Percentiles rank a stretch among this genome's conserved stretches.
These are phyloP conservation scores for Calonectria naviculata DNA, from an alignment of 2,329 filamentous ascomycete species.

Conservation along the genomic window DNA sequence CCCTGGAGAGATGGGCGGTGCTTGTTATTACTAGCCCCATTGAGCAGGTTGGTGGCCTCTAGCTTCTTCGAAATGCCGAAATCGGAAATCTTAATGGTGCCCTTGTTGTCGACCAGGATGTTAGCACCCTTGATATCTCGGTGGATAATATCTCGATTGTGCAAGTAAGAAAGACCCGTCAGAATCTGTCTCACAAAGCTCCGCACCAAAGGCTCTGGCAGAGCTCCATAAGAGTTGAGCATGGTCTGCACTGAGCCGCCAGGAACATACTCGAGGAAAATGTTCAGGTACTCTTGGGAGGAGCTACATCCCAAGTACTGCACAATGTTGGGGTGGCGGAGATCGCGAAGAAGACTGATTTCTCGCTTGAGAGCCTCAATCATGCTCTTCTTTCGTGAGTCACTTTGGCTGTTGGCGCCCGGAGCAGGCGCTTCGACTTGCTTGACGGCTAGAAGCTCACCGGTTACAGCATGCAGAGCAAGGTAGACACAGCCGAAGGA, in stretches of 20 bases:
- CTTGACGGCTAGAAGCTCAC: conserved; percentile 97
- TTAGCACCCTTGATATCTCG: conserved; percentile 99
- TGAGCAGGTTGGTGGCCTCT: conserved; percentile 87
- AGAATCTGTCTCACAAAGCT: conserved; percentile 98
- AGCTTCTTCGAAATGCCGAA: conserved; percentile 99
- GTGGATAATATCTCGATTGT: conserved; percentile 96
- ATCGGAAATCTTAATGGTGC: conserved; percentile 98
- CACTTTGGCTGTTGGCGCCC: conserved; percentile 81
- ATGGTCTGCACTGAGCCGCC: conserved; percentile 98
- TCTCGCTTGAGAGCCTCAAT: conserved; percentile 97
- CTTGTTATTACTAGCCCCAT: conserved; percentile 73
- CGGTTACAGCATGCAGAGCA: conserved; percentile 93
- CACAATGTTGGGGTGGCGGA: conserved; percentile 97
- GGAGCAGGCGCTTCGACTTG: conserved; percentile 92
- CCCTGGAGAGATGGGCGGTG: conserved; percentile 87
- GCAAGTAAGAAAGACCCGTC: conserved; percentile 90
- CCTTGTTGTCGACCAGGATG: conserved; percentile 98
- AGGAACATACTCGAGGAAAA: conserved; percentile 99
- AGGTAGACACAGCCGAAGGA: conserved; percentile 97
- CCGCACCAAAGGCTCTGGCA: conserved; percentile 91
- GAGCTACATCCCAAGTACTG: conserved; percentile 97
- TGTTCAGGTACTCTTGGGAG: conserved; percentile 92
- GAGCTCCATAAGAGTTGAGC: conserved; percentile 97
- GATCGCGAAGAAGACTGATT: conserved; percentile 91
- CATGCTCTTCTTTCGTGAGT: conserved; percentile 97